These are phyloP conservation scores for Didymella exigua DNA, from an alignment of 2,329 filamentous ascomycete species.

Conservation along the genomic window DNA sequence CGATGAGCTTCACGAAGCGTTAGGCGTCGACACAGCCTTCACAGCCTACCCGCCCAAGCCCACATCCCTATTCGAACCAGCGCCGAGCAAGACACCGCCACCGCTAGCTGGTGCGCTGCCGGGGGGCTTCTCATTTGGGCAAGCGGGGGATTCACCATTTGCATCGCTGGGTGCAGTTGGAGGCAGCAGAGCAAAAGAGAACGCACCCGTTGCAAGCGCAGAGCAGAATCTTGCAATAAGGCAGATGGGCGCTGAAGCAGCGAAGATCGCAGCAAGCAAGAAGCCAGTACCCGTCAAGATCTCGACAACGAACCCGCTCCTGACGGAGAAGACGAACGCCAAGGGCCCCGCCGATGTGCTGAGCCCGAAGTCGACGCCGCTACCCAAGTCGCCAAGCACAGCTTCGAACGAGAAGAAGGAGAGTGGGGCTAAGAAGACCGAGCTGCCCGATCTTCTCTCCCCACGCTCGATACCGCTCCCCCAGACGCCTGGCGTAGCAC, in stretches of 20 bases:
- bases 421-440: constrained; percentile 4
- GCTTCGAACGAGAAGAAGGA: constrained; percentile 2
- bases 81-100: constrained; percentile 16
- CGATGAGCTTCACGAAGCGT: constrained; percentile 87
- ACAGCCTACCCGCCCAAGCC: constrained; percentile 43
- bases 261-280: constrained; percentile 45
- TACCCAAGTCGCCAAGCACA: constrained; percentile 19
- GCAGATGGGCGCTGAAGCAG: constrained; percentile 45
- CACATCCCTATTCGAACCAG: constrained; percentile 18
- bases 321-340: constrained; percentile 43
- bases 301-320: constrained; percentile 44
- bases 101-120: constrained; percentile 16
- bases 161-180: neutral
- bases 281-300: constrained; percentile 41
- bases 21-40: constrained; percentile 55
- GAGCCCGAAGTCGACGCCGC: constrained; percentile 11
- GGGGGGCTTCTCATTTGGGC: constrained; percentile 12
- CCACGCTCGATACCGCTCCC: constrained; percentile 35
- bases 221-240: constrained; percentile 46
- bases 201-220: constrained; percentile 29
- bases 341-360: constrained; percentile 32
- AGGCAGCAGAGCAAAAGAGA: constrained; percentile 30
- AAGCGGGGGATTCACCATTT: constrained; percentile 13
- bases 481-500: constrained; percentile 27
- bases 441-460: constrained; percentile 25